These are phyloP conservation scores for Trematosphaeria pertusa DNA, from an alignment of 2,329 filamentous ascomycete species.

Conservation along the genomic window DNA sequence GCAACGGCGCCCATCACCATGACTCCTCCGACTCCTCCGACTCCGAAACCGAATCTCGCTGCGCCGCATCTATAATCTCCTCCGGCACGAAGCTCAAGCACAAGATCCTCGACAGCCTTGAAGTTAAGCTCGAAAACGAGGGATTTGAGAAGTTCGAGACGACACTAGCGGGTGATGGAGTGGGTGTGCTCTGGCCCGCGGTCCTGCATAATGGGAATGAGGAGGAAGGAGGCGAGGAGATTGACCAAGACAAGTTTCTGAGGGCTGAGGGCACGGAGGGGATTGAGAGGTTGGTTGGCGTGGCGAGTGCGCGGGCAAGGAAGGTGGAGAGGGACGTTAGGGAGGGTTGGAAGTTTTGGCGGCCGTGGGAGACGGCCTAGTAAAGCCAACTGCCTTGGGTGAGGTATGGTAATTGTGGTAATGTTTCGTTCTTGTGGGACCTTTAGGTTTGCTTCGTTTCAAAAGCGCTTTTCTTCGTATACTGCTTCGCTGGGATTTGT, in stretches of 20 bases:
- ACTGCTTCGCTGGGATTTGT: not conserved
- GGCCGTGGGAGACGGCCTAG: constrained; percentile 38
- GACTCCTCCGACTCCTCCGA: constrained; percentile 21
- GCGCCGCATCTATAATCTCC: constrained; percentile 37
- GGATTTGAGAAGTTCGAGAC: constrained; percentile 88
- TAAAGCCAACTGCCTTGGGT: not conserved
- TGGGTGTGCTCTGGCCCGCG: constrained; percentile 93
- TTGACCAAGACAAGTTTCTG: constrained; percentile 87
- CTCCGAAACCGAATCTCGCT: constrained; percentile 30
- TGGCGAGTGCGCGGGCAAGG: constrained; percentile 50
- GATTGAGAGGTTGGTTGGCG: constrained; percentile 86
- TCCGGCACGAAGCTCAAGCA: constrained; percentile 43
- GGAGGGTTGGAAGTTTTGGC: constrained; percentile 51
- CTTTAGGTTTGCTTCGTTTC: not conserved
- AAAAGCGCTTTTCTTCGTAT: not conserved
- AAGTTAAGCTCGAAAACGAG: constrained; percentile 62
- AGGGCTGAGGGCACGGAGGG: constrained; percentile 83
- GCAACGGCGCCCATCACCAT: constrained; percentile 33
- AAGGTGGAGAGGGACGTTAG: constrained; percentile 39
- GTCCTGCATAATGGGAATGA: constrained; percentile 85
- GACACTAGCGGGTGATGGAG: constrained; percentile 89
- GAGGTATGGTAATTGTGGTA: not conserved
- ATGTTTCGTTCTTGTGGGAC: not conserved
- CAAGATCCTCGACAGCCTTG: constrained; percentile 63
- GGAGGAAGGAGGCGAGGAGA: constrained; percentile 86